Conservation (phyloP, 163 green algal genomes). For the Scenedesmus sp. region DNA sequence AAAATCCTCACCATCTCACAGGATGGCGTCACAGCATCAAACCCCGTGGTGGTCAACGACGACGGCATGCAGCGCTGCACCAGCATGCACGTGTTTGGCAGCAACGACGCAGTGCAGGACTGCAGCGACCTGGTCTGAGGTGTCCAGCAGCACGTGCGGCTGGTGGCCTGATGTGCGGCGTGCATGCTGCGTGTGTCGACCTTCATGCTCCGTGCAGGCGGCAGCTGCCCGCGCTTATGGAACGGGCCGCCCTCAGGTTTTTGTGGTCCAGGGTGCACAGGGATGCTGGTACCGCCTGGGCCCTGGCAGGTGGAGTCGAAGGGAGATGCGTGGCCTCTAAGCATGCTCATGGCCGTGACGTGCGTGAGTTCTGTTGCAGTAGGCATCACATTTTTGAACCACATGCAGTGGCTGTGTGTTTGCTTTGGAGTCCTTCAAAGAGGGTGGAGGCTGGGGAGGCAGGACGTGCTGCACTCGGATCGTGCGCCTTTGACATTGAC, state of each 20-base stretch:
- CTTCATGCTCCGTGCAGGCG: too few relatives aligned
- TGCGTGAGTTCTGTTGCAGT: background rate
- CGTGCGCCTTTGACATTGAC: background rate
- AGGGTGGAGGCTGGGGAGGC: background rate
- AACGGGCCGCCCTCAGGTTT: background rate
- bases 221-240: too few relatives aligned
- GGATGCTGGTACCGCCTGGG: background rate
- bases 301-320: background rate
- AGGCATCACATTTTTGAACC: background rate
- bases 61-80: constrained; percentile 27
- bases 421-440: background rate
- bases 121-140: constrained; percentile 51
- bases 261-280: background rate
- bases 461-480: background rate
- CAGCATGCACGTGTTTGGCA: constrained; percentile 39
- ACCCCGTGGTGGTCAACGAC: constrained; percentile 9
- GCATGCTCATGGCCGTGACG: background rate
- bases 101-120: constrained; percentile 33
- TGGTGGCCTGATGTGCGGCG: background rate
- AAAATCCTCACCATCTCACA: constrained; percentile 60
- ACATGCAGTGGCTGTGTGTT: background rate
- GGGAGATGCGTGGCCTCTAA: background rate
- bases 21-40: constrained; percentile 35
- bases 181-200: background rate
- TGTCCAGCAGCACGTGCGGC: background rate